Base-by-base conservation (phyloP, 2,329 filamentous ascomycete genomes). In the Zalaria sp. region DNA sequence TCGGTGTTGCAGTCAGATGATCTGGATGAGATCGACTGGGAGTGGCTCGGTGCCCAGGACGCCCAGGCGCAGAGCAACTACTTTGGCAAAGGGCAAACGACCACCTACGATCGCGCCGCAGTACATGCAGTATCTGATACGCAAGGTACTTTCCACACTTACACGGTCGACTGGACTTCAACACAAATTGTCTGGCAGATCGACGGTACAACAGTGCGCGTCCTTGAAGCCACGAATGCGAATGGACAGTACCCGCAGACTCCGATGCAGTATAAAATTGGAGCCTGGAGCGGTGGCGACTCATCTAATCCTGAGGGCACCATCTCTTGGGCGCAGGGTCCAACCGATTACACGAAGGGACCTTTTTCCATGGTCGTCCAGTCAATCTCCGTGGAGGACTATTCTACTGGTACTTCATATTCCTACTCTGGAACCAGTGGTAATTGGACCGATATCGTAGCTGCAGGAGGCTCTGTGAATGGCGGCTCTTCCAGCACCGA, bases 11-110 rank as follows among this genome's bases (percentile, higher is more conserved):
- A 93, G 64, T 95, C 88, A 9, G 89, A 96, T 60, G 75, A 77
- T 54, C 73, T 95, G 36, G 91, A 98, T 62, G 91, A 98, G 67
- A 93, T 98, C 56, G 91, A 98, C 61, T 83, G 89, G 68, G 91
- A 98, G 63, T 96, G 88, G 85, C 75, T 98, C 25, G 91, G 91
- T 44, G 77, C 80, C 42, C 75, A 84, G 56, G 64, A 73, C 49
- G 67, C 69, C 43, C 72, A 93, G 61, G 83, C 94, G n/a, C 91
- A 98, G 64, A 83, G 79, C 52, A 98, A 98, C 65, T 98, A 93
- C 66, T 98, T 98, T 53, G 86, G 87, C 60, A 94, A 96, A 63
- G 91, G 89, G 41, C 73, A 83, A 51, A 88, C 85, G 0, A 80
- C 74, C 27, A 74, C 74, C n/a, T 93, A 89, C 68, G 86, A 93